These are phyloP conservation scores for Phytophthora syringae DNA, from an alignment of 352 stramenopile species.

Conservation along the genomic window DNA sequence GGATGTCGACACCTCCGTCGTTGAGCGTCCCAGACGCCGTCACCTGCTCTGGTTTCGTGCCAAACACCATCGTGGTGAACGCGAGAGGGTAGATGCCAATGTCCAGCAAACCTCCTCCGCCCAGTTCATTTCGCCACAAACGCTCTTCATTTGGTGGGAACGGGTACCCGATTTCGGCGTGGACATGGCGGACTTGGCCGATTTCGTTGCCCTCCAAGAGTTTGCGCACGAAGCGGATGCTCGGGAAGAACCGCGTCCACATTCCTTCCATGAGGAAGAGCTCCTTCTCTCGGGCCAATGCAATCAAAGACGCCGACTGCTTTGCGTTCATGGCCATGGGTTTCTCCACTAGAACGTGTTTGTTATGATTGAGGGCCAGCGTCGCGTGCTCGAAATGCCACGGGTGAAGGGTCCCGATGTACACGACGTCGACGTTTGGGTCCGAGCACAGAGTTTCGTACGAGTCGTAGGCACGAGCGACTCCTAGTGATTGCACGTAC, in stretches of 20 bases:
- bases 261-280: slow-evolving; percentile 88
- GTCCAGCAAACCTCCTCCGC: slow-evolving; percentile 77
- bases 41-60: slow-evolving; percentile 50
- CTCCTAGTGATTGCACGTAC: slow-evolving; percentile 30
- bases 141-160: slow-evolving; percentile 54
- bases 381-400: slow-evolving; percentile 82
- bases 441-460: slow-evolving; percentile 89
- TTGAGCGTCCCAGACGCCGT: slow-evolving; percentile 33
- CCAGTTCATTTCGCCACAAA: slow-evolving; percentile 75
- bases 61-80: slow-evolving; percentile 70
- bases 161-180: slow-evolving; percentile 73
- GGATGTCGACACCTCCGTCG: slow-evolving; percentile 55
- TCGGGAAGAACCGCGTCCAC: slow-evolving; percentile 90
- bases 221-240: slow-evolving; percentile 61
- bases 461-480: slow-evolving; percentile 72
- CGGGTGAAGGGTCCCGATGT: slow-evolving; percentile 92
- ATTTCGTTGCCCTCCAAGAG: slow-evolving; percentile 64
- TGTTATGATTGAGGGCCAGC: slow-evolving; percentile 80
- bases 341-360: slow-evolving; percentile 95
- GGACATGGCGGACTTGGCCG: slow-evolving; percentile 70
- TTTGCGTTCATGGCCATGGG: slow-evolving; percentile 89
- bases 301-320: slow-evolving; percentile 75
- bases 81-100: slow-evolving; percentile 83
- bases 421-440: slow-evolving; percentile 89
- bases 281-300: slow-evolving; percentile 66